A percentile compares a stretch with the other conserved stretches of the same genome.
Conservation (phyloP, 108 stramenopile species). For the Nitzschia sp. region DNA sequence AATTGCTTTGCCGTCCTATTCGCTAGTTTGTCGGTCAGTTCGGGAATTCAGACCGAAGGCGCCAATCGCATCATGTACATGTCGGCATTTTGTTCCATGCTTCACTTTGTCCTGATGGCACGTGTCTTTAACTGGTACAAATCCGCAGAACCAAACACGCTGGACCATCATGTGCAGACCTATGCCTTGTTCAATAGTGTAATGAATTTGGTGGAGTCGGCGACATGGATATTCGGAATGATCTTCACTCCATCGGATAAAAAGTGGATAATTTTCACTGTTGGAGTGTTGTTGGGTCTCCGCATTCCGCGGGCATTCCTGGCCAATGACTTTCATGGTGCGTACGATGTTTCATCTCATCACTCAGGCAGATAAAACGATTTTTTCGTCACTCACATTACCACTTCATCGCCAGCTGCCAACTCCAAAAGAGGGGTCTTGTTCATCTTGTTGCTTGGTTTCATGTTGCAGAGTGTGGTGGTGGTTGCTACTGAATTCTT, state of each 20-base stretch:
- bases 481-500: constrained; percentile 79
- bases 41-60: constrained; percentile 59
- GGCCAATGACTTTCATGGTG: constrained; percentile 88
- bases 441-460: constrained; percentile 81
- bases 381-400: too few relatives aligned
- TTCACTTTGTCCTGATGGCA: constrained; percentile 61
- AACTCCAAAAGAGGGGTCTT: constrained; percentile 77
- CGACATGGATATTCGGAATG: constrained; percentile 63
- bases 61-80: constrained; percentile 73
- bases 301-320: constrained; percentile 72
- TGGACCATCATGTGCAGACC: constrained; percentile 48
- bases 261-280: constrained; percentile 60
- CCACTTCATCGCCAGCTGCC: constrained; percentile 69
- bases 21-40: constrained; percentile 60
- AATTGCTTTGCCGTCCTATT: constrained; percentile 82
- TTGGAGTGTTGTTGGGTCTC: constrained; percentile 53
- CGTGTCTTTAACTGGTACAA: constrained; percentile 66
- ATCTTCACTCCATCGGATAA: constrained; percentile 31
- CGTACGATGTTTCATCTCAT: constrained; percentile 14
- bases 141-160: constrained; percentile 29
- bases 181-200: constrained; percentile 66
- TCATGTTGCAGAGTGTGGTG: constrained; percentile 77
- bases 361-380: too few relatives aligned
- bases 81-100: constrained; percentile 63
- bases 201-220: constrained; percentile 56